phyloP scores from a whole-genome alignment of 208 protist species.

The Trypanosoma cruzi region DNA sequence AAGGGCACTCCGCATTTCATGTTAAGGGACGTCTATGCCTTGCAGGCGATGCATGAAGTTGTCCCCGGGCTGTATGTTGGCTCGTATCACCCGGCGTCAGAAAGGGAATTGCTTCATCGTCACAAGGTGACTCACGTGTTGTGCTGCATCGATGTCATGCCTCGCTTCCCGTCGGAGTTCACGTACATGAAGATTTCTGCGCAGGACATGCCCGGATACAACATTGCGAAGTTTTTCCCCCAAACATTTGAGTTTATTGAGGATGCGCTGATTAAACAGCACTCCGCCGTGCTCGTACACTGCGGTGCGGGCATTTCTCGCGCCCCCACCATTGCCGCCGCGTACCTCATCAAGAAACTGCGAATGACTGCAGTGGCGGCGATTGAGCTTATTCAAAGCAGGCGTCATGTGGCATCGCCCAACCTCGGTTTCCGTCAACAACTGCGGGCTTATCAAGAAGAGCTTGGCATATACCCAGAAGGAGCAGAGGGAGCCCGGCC shows the following conservation, averaged over 20 bases:
- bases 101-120: conserved; percentile 40
- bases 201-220: conserved; percentile 43
- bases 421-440: conserved; percentile 72
- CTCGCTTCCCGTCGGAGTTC: conserved; percentile 60
- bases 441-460: conserved; percentile 44
- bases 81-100: conserved; percentile 61
- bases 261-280: conserved; percentile 42
- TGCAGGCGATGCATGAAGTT: conserved; percentile 77
- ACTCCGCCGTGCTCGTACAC: conserved; percentile 73
- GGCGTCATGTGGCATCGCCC: conserved; percentile 53
- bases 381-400: conserved; percentile 50
- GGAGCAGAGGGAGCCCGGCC: no score
- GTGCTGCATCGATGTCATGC: conserved; percentile 61
- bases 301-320: conserved; percentile 87
- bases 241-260: conserved; percentile 80
- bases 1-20: conserved; percentile 24
- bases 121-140: conserved; percentile 74
- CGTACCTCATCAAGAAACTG: conserved; percentile 81
- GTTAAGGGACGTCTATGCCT: conserved; percentile 12
- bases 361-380: conserved; percentile 46
- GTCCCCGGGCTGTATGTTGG: conserved; percentile 79
- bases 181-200: conserved; percentile 57
- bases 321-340: conserved; percentile 65
- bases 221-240: conserved; percentile 57
- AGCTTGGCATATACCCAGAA: conserved; percentile 4